Base-by-base conservation (phyloP, 148 eudicot genomes). In the Amaranthus cruentus region DNA sequence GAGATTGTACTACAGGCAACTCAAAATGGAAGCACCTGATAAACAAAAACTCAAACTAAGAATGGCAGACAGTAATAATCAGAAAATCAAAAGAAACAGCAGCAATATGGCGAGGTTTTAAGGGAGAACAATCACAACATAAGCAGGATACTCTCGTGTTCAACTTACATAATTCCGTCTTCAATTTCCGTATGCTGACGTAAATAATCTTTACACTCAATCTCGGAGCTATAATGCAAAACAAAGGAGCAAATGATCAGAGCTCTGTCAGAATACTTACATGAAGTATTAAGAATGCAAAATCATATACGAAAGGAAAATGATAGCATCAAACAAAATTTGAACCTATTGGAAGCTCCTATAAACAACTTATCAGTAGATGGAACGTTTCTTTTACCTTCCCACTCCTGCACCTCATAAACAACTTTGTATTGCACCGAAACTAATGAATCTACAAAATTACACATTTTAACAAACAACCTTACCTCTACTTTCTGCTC, bases 291-390 rank as follows among this genome's bases (percentile, higher is more conserved):
- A 50, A 13, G 21, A 73, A 38, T 9, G 44, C 43, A 14, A 4
- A 51, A 66, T 66, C n/a, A 48, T 6, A 2, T 28, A 28, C 2
- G 38, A 28, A 55, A 43, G 11, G 66, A 43, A n/a, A 6, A 65
- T 0, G 14, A 13, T 5, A 14, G 51, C 14, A 6, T 38, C 28
- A 49, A 51, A 18, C 46, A 44, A 15, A 61, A 44, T 76, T 9
- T 47, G 12, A 55, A 77, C 76, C 76, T 77, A 6, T 49, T 72
- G 55, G 71, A 71, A 46, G 58, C 67, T 43, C 47, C 42, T 70
- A 42, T 65, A 8, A 72, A 77, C 15, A 66, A 38, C 21, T 9
- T 55, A 58, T 77, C 76, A 43, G 38, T 66, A 5, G 58, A 21
- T 7, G 5, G 58, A 21, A 71, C 58, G 48, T 77, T 77, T 58